phyloP scores from a whole-genome alignment of 306 rosid genomes.

The Morella rubra region DNA sequence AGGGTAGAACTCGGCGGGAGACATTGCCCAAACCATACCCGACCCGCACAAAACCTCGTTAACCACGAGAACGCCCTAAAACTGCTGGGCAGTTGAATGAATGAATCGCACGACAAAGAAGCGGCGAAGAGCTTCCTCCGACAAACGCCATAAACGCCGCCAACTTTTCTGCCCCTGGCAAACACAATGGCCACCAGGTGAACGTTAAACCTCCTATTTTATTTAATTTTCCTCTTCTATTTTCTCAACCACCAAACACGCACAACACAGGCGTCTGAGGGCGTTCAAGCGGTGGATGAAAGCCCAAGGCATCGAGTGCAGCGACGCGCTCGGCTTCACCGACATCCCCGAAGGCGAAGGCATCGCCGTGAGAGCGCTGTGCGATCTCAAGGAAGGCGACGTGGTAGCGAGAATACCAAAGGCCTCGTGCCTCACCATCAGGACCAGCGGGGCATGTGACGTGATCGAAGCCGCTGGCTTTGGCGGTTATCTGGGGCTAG shows the following conservation, averaged over 20 bases:
- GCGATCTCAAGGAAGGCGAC: constrained; percentile 62
- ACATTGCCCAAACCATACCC: too few species aligned
- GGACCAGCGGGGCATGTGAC: constrained; percentile 56
- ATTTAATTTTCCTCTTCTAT: background rate
- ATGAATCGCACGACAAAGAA: too few species aligned
- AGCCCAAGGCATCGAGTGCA: constrained; percentile 55
- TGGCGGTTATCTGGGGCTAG: constrained; percentile 56
- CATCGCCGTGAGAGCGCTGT: constrained; percentile 55
- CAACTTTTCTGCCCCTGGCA: background rate
- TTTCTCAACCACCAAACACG: background rate
- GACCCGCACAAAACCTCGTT: too few species aligned
- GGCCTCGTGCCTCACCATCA: constrained; percentile 67
- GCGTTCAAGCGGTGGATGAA: constrained; percentile 93
- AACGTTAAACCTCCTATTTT: background rate
- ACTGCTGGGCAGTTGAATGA: background rate
- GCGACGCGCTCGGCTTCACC: constrained; percentile 54
- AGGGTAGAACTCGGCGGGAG: too few species aligned
- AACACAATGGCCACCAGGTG: constrained; percentile 1
- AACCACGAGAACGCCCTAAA: background rate
- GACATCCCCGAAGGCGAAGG: constrained; percentile 48
- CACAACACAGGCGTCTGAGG: constrained; percentile 57
- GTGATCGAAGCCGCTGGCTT: constrained; percentile 50
- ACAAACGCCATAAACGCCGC: background rate
- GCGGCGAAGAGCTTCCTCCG: background rate
- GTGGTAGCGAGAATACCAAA: constrained; percentile 81